Evolutionary conservation across 2,329 filamentous ascomycete species (phyloP), one percentile per base, ranked within the genome.

Genomic region (Beauveria asiatica): DNA sequence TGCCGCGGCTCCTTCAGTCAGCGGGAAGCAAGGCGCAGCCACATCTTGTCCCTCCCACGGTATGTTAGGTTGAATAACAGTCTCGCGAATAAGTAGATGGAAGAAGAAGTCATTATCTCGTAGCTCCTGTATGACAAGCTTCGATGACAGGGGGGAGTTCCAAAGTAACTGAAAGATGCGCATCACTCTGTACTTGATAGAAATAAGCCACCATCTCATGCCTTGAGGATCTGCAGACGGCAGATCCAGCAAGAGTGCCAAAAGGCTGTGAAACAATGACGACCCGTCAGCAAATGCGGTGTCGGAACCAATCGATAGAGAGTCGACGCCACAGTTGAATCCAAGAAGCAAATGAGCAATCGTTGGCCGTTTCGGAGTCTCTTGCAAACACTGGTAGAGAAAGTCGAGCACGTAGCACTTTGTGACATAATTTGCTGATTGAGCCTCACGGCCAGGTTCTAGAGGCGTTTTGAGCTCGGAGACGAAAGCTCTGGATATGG

Each of bases 261-360:
- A 76, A 54, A 97, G 81, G 10, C 84, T 83, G 74, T 99, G 93
- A 69, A 99, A 92, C 16, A 99, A 77, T 0, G 94, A 93, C 21
- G 81, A 82, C 16, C 85, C 83, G 17, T 83, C 78, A 13, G 86
- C 83, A 72, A 96, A 95, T 2, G 88, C 74, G 52, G 91, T 83
- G 30, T 85, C 82, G 1, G 84, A 75, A 55, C 88, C 81, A 37
- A 94, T 76, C 25, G 84, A 84, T 2, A 97, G 77, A 10, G 82
- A 81, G 63, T 85, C 86, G 41, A 87, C 83, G 48, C 85, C 83
- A 67, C 91, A 95, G 60, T 83, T 83, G 71, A 99, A 97, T 0
- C 94, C 94, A 5, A 99, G 83, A 2, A 99, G 78, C 50, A 96
- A 80, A 72, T 99, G 95, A 0, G 93, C 94, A 65, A 99, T 87